phyloP scores from a whole-genome alignment of 2,329 filamentous ascomycete genomes.

The Aureobasidium sp. region DNA sequence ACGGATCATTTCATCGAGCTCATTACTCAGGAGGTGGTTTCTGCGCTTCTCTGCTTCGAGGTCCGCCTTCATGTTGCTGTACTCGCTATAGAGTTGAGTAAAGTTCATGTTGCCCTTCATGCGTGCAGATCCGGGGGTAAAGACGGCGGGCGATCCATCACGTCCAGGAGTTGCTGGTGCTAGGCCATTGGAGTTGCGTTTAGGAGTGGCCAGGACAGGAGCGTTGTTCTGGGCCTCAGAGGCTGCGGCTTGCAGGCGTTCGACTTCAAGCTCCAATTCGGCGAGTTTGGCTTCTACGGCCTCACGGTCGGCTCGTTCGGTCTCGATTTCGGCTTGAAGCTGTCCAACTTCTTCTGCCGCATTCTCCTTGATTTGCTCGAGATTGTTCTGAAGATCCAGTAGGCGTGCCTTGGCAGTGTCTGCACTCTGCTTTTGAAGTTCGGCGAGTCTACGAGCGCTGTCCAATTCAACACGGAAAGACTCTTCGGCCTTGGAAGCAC shows the following conservation, averaged over 20 bases:
- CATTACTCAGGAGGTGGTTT: slow-evolving; percentile 64
- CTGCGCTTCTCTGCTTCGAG: slow-evolving; percentile 67
- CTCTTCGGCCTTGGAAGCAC: slow-evolving; percentile 74
- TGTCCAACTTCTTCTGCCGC: slow-evolving; percentile 51
- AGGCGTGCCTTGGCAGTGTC: slow-evolving; percentile 64
- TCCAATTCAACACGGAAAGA: slow-evolving; percentile 82
- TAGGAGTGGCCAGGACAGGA: slow-evolving; percentile 42
- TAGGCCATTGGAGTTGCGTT: slow-evolving; percentile 45
- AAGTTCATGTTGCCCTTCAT: slow-evolving; percentile 50
- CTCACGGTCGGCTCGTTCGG: slow-evolving; percentile 52
- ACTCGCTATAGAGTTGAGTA: slow-evolving; percentile 58
- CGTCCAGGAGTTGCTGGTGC: slow-evolving; percentile 15
- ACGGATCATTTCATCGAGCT: slow-evolving; percentile 78
- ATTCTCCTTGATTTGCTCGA: slow-evolving; percentile 61
- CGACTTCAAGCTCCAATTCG: slow-evolving; percentile 58
- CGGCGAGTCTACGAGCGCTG: slow-evolving; percentile 69
- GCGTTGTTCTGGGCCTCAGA: slow-evolving; percentile 22
- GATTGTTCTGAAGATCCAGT: slow-evolving; percentile 58
- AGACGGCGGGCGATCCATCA: slow-evolving; percentile 23
- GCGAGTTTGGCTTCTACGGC: slow-evolving; percentile 55
- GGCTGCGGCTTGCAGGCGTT: slow-evolving; percentile 47
- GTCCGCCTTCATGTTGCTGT: slow-evolving; percentile 59
- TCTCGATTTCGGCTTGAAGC: slow-evolving; percentile 44
- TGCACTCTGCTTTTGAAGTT: slow-evolving; percentile 71
- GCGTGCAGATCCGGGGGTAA: slow-evolving; percentile 47